Conservation (phyloP, 1,139 yeast genomes). For the Saccharomycopsis hybrid region DNA sequence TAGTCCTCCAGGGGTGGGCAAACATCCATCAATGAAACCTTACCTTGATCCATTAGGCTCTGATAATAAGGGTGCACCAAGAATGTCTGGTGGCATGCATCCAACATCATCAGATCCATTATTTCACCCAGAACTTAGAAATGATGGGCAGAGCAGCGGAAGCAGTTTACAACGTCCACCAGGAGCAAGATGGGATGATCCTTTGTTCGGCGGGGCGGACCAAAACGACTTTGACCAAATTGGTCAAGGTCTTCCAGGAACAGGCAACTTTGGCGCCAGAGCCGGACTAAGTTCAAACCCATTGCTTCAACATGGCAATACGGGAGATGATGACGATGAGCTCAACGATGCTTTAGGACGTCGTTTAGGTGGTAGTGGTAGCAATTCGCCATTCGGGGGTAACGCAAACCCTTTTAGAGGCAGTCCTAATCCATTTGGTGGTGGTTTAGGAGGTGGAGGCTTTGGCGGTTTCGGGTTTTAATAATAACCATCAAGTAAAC, state of each 20-base stretch:
- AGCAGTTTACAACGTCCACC: constrained; percentile 11
- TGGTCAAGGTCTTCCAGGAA: constrained; percentile 19
- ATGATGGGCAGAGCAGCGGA: neutral
- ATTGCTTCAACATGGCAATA: neutral
- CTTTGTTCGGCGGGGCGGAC: constrained; percentile 16
- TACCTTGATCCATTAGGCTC: constrained; percentile 17
- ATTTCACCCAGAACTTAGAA: constrained; percentile 12
- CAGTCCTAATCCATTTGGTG: neutral
- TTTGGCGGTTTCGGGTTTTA: constrained; percentile 11
- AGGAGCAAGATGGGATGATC: constrained; percentile 21
- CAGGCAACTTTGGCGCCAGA: constrained; percentile 4
- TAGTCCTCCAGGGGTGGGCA: constrained; percentile 16
- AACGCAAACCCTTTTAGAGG: constrained; percentile 1
- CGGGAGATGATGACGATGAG: neutral
- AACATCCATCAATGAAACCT: constrained; percentile 13
- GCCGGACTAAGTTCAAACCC: neutral
- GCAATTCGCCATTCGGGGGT: neutral
- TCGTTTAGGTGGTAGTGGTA: no score
- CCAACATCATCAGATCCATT: constrained; percentile 18
- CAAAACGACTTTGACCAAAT: constrained; percentile 9
- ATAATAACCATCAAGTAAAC: neutral
- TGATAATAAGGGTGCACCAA: neutral
- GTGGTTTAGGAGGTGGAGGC: constrained; percentile 6
- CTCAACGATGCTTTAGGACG: neutral
- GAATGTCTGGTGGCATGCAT: constrained; percentile 16